Percentiles rank a stretch among this genome's conserved stretches.
phyloP scores from a whole-genome alignment of 768 basidiomycete species.

The Sporobolomyces phaffii region DNA sequence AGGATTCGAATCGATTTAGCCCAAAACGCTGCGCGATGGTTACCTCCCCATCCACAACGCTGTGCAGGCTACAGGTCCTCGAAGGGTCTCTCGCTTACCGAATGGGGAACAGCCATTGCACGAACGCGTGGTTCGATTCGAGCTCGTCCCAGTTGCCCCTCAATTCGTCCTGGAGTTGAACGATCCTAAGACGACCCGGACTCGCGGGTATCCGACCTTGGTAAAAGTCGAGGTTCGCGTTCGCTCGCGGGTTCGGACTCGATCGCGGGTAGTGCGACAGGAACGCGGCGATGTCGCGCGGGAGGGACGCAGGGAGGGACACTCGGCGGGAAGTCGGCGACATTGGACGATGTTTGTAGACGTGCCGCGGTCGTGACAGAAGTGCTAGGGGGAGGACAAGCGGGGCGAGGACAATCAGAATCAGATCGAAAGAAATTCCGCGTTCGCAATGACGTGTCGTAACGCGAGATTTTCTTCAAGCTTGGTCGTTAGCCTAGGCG shows the following conservation, averaged over 20 bases:
- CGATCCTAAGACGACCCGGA: background rate
- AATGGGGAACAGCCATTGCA: constrained; percentile 67
- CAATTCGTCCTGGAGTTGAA: constrained; percentile 11
- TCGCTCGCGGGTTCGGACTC: background rate
- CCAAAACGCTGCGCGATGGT: no score
- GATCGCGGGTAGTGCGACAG: constrained; percentile 18
- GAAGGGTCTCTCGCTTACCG: background rate
- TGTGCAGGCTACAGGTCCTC: no score
- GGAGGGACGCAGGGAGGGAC: constrained; percentile 7
- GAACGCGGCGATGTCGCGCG: constrained; percentile 21
- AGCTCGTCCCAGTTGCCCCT: constrained; percentile 54
- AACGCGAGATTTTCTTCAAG: no score
- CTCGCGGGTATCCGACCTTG: constrained; percentile 1
- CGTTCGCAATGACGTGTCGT: no score
- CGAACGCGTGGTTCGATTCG: constrained; percentile 65
- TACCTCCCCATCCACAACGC: no score
- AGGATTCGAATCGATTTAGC: no score
- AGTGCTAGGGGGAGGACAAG: no score
- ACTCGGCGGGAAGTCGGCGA: background rate
- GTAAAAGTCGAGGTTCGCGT: constrained; percentile 21
- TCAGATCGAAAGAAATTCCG: no score
- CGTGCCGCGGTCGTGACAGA: no score
- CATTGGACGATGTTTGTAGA: no score
- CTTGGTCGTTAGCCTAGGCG: no score
- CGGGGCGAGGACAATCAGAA: no score